Conservation (phyloP, 352 stramenopile genomes). For the Saprolegnia diclina region DNA sequence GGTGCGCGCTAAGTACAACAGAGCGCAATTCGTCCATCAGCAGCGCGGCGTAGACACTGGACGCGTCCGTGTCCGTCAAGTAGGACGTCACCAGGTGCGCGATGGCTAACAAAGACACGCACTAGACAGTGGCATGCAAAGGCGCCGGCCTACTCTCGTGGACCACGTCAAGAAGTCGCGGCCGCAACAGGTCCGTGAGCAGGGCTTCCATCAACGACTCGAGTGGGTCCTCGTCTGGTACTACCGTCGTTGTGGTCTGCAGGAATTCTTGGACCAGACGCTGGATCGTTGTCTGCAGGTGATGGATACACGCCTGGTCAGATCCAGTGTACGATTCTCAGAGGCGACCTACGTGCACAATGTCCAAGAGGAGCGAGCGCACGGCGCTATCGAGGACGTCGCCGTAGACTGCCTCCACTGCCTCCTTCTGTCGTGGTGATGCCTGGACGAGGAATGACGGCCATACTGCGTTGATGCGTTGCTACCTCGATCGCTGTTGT, state of each 20-base stretch:
- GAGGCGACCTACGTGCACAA: background rate
- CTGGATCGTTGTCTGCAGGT: background rate
- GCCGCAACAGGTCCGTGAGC: background rate
- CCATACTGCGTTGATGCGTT: no score
- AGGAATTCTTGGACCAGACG: constrained; percentile 11
- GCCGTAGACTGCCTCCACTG: background rate
- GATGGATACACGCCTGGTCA: background rate
- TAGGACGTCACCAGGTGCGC: background rate
- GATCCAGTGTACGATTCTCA: background rate
- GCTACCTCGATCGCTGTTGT: background rate
- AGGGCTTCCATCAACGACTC: background rate
- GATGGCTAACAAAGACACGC: background rate
- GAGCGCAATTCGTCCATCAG: background rate
- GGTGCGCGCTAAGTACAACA: background rate
- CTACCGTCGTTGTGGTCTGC: background rate
- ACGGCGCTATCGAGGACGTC: background rate
- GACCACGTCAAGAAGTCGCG: background rate
- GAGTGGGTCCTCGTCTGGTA: background rate
- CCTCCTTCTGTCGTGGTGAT: background rate
- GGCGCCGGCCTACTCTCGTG: background rate
- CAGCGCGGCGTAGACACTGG: background rate
- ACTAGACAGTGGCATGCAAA: background rate
- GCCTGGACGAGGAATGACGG: no score
- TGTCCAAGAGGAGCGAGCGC: background rate
- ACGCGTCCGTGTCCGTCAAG: background rate